A percentile compares a stretch with the other conserved stretches of the same genome.
Evolutionary conservation across 2,329 filamentous ascomycete species (phyloP).

Genomic region (Salinomyces thailandicus): DNA sequence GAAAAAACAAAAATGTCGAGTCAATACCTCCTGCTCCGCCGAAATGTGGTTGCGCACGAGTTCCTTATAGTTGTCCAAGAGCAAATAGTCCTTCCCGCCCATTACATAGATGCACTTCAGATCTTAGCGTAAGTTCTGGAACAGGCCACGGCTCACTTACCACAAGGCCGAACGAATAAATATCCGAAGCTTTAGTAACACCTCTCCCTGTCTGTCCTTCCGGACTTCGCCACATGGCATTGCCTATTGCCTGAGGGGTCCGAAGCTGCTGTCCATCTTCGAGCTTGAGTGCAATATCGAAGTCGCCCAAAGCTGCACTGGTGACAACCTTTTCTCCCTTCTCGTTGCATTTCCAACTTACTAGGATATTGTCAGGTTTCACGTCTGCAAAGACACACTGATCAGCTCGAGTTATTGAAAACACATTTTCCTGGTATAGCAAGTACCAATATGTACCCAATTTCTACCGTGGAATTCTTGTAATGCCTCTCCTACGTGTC

Average conservation of each 20-base stretch:
- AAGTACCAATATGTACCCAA: slow-evolving; percentile 29
- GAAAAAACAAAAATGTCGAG: slow-evolving; percentile 28
- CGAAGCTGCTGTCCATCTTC: slow-evolving; percentile 18
- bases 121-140: too few relatives aligned
- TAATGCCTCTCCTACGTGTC: slow-evolving; percentile 25
- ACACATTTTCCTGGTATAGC: too few relatives aligned
- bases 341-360: slow-evolving; percentile 26
- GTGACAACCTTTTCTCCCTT: slow-evolving; percentile 26
- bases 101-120: slow-evolving; percentile 28
- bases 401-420: slow-evolving; percentile 18
- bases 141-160: slow-evolving; percentile 22
- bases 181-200: slow-evolving; percentile 27
- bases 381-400: slow-evolving; percentile 25
- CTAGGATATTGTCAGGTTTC: slow-evolving; percentile 31
- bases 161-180: slow-evolving; percentile 31
- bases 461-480: slow-evolving; percentile 28
- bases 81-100: slow-evolving; percentile 22
- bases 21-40: slow-evolving; percentile 26
- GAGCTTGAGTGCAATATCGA: slow-evolving; percentile 28
- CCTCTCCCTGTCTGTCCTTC: slow-evolving; percentile 28
- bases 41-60: slow-evolving; percentile 20
- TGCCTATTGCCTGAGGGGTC: slow-evolving; percentile 25
- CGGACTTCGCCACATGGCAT: slow-evolving; percentile 33
- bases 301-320: slow-evolving; percentile 28
- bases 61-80: slow-evolving; percentile 25